These are phyloP conservation scores for Cladophialophora bantiana DNA, from an alignment of 2,329 filamentous ascomycete species.

Conservation along the genomic window DNA sequence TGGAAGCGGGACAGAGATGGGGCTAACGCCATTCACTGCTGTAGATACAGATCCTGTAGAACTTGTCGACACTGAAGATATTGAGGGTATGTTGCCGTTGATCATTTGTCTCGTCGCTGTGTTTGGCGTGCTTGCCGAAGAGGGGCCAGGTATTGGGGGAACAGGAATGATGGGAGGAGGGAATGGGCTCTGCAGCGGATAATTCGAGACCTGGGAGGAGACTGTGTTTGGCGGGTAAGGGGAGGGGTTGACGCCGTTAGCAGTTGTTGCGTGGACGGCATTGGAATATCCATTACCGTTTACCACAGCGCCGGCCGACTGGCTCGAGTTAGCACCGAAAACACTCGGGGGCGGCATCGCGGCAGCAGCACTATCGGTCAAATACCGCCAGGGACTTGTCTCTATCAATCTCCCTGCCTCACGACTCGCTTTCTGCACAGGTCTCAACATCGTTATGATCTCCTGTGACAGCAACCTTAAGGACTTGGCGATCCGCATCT, in stretches of 20 bases:
- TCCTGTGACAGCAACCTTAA: constrained; percentile 65
- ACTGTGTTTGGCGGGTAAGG: constrained; percentile 6
- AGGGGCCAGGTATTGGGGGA: constrained; percentile 29
- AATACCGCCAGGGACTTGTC: constrained; percentile 67
- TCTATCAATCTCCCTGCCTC: constrained; percentile 78
- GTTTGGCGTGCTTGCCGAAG: constrained; percentile 39
- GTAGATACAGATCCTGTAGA: constrained; percentile 18
- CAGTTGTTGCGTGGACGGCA: constrained; percentile 32
- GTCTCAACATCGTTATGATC: constrained; percentile 75
- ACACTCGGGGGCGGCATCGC: constrained; percentile 38
- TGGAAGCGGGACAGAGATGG: constrained; percentile 65
- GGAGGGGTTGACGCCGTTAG: constrained; percentile 24
- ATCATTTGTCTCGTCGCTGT: constrained; percentile 42
- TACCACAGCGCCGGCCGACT: constrained; percentile 20
- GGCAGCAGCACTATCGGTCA: constrained; percentile 52
- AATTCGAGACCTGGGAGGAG: constrained; percentile 9
- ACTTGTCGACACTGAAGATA: background rate
- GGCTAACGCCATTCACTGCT: constrained; percentile 31
- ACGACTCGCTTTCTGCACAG: constrained; percentile 82
- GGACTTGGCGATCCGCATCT: constrained; percentile 54
- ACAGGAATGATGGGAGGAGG: constrained; percentile 31
- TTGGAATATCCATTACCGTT: constrained; percentile 37
- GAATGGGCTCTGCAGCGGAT: constrained; percentile 31
- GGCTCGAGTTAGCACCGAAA: constrained; percentile 39
- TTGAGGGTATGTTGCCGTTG: constrained; percentile 30